Evolutionary conservation across 2,329 filamentous ascomycete genomes (phyloP).

Genomic region (Fusarium sacchari): DNA sequence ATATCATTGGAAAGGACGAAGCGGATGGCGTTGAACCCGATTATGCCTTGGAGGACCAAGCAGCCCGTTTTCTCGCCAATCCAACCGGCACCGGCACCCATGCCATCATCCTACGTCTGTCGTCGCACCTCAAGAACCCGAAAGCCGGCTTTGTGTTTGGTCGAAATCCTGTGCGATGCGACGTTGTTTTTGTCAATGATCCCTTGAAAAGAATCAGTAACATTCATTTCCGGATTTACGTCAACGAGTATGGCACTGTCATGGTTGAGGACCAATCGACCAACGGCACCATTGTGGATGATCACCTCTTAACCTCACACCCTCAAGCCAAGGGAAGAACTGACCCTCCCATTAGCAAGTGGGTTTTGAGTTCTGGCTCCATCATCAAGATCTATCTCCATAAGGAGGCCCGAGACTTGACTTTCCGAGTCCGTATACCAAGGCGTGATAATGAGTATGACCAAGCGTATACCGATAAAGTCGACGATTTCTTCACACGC

Average conservation of each 20-base stretch:
- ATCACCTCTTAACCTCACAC: constrained; percentile 66
- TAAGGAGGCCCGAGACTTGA: constrained; percentile 67
- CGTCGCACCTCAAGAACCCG: constrained; percentile 75
- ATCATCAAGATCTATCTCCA: constrained; percentile 75
- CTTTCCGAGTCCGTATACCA: constrained; percentile 88
- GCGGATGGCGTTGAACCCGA: constrained; percentile 63
- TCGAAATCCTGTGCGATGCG: constrained; percentile 76
- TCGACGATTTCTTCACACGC: constrained; percentile 70
- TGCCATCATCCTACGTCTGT: constrained; percentile 84
- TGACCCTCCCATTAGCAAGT: constrained; percentile 50
- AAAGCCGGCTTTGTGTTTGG: constrained; percentile 85
- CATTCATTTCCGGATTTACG: constrained; percentile 92
- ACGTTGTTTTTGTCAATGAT: constrained; percentile 75
- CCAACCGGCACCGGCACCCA: constrained; percentile 63
- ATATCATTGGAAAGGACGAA: constrained; percentile 61
- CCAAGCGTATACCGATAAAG: constrained; percentile 73
- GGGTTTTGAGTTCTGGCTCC: constrained; percentile 77
- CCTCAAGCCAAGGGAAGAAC: constrained; percentile 49
- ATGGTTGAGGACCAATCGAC: constrained; percentile 96
- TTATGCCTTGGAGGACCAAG: constrained; percentile 61
- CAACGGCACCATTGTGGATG: constrained; percentile 93
- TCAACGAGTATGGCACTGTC: constrained; percentile 85
- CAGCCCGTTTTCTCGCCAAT: constrained; percentile 55
- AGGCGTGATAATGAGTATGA: constrained; percentile 74
- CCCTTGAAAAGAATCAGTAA: constrained; percentile 84